phyloP scores from a whole-genome alignment of 176 grass and related monocot genomes.

The Rhipidocladum racemiflorum region DNA sequence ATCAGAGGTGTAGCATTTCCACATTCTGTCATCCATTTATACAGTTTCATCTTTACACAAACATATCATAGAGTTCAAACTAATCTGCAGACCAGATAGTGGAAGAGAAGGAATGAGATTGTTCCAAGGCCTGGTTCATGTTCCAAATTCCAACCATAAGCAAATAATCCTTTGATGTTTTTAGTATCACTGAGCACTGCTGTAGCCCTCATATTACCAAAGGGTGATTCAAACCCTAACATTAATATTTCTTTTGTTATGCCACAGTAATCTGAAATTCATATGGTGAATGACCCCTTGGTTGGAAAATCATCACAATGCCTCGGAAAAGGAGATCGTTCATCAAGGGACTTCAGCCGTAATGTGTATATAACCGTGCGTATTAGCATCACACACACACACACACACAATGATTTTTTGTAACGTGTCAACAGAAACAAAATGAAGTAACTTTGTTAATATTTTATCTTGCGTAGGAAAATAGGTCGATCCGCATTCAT shows the following conservation, averaged over 20 bases:
- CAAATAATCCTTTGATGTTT: background rate
- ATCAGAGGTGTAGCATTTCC: background rate
- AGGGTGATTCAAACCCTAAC: background rate
- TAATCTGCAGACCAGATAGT: background rate
- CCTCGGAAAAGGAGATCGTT: background rate
- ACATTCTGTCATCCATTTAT: background rate
- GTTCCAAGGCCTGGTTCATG: background rate
- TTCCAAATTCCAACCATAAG: constrained; percentile 16
- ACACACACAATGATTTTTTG: background rate
- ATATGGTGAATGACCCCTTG: background rate
- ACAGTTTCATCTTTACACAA: constrained; percentile 11
- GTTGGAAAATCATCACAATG: background rate
- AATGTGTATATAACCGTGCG: background rate
- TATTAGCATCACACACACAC: background rate
- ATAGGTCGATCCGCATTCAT: background rate
- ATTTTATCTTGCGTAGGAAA: background rate
- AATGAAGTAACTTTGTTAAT: background rate
- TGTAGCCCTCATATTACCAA: background rate
- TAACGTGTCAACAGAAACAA: background rate
- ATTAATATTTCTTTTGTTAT: background rate
- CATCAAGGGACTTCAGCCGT: background rate
- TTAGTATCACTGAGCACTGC: background rate
- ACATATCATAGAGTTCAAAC: background rate
- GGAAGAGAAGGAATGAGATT: background rate
- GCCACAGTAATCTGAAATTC: background rate